Evolutionary conservation across 164 flowering plant species (phyloP), one percentile per base, ranked within the genome.

Genomic region (Macadamia tetraphylla): DNA sequence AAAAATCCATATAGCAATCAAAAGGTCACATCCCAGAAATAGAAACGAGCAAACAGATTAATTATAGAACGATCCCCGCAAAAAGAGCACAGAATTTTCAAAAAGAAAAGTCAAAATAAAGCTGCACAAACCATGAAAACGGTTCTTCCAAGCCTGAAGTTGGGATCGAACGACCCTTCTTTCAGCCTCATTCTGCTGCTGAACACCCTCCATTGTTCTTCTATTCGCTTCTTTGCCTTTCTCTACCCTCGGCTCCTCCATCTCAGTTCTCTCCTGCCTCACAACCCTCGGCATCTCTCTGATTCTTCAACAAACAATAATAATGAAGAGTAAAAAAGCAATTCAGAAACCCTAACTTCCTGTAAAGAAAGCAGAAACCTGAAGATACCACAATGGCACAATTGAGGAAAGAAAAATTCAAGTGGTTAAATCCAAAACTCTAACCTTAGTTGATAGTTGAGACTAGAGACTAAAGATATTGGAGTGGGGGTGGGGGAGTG

Each of bases 101-200:
- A 4, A 68, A 3, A 18, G 13, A 53, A 14, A 7, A 30, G 43
- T 3, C 17, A 62, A 40, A 15, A 74, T 6, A 11, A 8, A 55
- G 49, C 18, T 18, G 59, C n/a, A 57, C 43, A 3, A 51, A 83
- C 95, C 89, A 11, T 67, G 71, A 32, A 89, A 82, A 43, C 67
- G 68, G 67, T 75, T 77, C 67, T 76, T 84, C 32, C 88, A 71
- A 0, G 79, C 82, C 31, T 75, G 79, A 65, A 87, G 86, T 30
- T 70, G 73, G 13, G 88, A 83, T 6, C 90, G 83, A 30, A 88
- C 81, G 40, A 74, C 80, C 32, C 95, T 62, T 23, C 87, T 67
- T 0, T 81, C 82, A 0, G 63, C 18, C 6, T 52, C 35, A n/a
- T 60, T 77, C 40, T 78, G 76, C 10, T 32, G 18, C 51, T 30